Conservation (phyloP, 2,329 filamentous ascomycete genomes). For the Xylaria arbuscula region DNA sequence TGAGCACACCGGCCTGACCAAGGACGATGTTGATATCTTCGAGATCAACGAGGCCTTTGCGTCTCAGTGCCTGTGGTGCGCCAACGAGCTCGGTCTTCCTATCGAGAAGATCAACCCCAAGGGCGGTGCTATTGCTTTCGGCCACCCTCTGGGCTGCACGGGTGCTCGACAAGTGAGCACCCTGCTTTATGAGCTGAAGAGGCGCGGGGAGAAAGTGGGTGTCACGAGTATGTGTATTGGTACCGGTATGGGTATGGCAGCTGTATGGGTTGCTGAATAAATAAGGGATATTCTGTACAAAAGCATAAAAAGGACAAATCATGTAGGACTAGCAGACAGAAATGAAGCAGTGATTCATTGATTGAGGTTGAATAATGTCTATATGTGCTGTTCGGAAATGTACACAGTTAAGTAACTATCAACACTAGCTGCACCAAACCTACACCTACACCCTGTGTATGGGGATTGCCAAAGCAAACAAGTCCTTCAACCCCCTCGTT, state of each 20-base stretch:
- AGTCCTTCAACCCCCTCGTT: not conserved
- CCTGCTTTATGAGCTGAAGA: conserved; percentile 86
- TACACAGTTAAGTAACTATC: not conserved
- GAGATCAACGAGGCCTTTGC: conserved; percentile 99
- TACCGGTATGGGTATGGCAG: conserved; percentile 98
- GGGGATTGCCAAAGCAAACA: not conserved
- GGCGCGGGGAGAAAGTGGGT: conserved; percentile 85
- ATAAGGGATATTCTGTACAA: conserved; percentile 25
- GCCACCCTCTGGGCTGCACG: conserved; percentile 94
- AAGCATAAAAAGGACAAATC: conserved; percentile 1
- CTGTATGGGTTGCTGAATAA: conserved; percentile 95
- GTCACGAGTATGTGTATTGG: conserved; percentile 97
- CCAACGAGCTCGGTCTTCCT: conserved; percentile 85
- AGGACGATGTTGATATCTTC: conserved; percentile 93
- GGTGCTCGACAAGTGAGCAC: conserved; percentile 95
- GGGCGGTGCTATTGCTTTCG: conserved; percentile 95
- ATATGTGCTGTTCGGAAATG: conserved; percentile 11
- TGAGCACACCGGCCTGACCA: conserved; percentile 84
- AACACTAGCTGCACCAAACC: not conserved
- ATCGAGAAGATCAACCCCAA: conserved; percentile 94
- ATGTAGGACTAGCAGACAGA: conserved; percentile 23
- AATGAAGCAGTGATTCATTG: conserved; percentile 1
- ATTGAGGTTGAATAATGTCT: conserved; percentile 1
- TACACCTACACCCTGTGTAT: not conserved
- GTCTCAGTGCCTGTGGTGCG: conserved; percentile 92